These are phyloP conservation scores for Phytophthora fragariaefolia DNA, from an alignment of 352 stramenopile genomes.

Conservation along the genomic window DNA sequence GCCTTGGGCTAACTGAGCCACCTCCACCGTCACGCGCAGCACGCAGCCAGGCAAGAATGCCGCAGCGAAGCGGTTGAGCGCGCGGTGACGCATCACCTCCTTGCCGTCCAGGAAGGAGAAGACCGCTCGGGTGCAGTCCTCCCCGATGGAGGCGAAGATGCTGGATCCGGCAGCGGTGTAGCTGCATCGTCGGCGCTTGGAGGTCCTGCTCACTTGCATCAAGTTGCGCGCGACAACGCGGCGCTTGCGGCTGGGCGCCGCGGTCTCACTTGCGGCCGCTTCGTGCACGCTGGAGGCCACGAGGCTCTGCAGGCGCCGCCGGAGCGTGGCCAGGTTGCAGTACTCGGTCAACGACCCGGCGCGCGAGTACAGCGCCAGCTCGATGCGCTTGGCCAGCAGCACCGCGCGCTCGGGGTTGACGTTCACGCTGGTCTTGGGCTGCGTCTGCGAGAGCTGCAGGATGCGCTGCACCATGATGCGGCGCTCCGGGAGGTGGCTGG, in stretches of 20 bases:
- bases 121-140: constrained; percentile 62
- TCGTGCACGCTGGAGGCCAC: constrained; percentile 76
- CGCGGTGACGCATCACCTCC: constrained; percentile 54
- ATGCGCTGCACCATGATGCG: constrained; percentile 79
- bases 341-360: constrained; percentile 75
- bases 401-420: constrained; percentile 23
- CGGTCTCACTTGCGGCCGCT: constrained; percentile 44
- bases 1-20: constrained; percentile 43
- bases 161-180: constrained; percentile 5
- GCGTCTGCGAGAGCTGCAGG: constrained; percentile 56
- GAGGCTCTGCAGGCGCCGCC: constrained; percentile 72
- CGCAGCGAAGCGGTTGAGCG: constrained; percentile 59
- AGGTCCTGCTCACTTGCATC: constrained; percentile 15
- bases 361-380: constrained; percentile 75
- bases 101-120: constrained; percentile 72
- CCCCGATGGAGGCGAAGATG: constrained; percentile 40
- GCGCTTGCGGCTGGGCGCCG: constrained; percentile 29
- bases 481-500: constrained; percentile 62
- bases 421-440: constrained; percentile 25
- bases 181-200: constrained; percentile 51
- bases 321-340: constrained; percentile 70
- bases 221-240: constrained; percentile 31
- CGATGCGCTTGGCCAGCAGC: constrained; percentile 73
- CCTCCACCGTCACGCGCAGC: constrained; percentile 54
- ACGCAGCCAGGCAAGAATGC: constrained; percentile 63